These are phyloP conservation scores for Podochytrium sp. DNA, from an alignment of 192 early-diverging fungal genomes.

Conservation along the genomic window DNA sequence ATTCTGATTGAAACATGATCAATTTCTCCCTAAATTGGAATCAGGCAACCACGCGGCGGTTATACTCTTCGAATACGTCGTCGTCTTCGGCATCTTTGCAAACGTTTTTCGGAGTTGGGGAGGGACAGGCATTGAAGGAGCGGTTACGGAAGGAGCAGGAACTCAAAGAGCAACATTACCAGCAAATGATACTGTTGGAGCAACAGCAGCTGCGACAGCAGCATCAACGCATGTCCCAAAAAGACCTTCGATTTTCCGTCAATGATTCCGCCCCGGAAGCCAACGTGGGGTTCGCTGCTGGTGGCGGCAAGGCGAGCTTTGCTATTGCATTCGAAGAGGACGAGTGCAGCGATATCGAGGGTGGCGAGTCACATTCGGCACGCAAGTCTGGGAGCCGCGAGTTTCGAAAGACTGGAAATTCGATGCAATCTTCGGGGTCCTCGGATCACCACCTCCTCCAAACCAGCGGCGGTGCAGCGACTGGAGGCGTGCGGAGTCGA, in stretches of 20 bases:
- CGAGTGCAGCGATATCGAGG: conserved; percentile 8
- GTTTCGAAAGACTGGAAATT: not conserved
- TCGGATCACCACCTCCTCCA: not conserved
- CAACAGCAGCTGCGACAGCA: conserved; percentile 2
- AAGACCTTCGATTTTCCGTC: not conserved
- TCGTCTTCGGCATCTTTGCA: conserved; percentile 1
- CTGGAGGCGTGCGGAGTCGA: not conserved
- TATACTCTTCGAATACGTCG: conserved; percentile 9
- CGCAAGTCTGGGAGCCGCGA: not conserved
- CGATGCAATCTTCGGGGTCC: not conserved
- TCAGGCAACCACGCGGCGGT: conserved; percentile 12
- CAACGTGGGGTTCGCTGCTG: not conserved
- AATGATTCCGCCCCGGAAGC: not conserved
- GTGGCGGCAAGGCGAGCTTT: conserved; percentile 24
- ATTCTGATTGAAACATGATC: not conserved
- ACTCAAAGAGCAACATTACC: conserved; percentile 3
- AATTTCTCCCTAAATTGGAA: not conserved
- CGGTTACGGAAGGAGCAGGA: conserved; percentile 9
- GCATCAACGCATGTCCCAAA: not conserved
- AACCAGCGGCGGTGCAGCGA: no score
- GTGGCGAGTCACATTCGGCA: not conserved
- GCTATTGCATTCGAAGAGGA: conserved; percentile 16
- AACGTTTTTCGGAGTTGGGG: conserved; percentile 29
- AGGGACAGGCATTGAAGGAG: conserved; percentile 26
- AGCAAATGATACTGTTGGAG: not conserved